Percentiles rank a stretch among this genome's conserved stretches.
These are phyloP conservation scores for Neolecta irregularis DNA, from an alignment of 1,139 yeast genomes.

Conservation along the genomic window DNA sequence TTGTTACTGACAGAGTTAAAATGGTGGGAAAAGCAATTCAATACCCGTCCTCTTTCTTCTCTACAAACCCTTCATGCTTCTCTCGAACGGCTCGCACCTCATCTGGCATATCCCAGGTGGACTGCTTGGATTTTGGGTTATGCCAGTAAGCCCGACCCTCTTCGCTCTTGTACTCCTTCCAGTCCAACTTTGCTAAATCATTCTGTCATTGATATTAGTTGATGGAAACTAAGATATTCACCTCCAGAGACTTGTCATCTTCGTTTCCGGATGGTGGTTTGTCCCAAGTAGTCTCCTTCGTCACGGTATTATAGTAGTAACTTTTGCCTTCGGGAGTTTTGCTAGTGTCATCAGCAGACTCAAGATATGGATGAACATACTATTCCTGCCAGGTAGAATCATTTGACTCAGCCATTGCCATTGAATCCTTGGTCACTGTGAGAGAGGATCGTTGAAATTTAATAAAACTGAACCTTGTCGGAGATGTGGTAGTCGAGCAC, in stretches of 20 bases:
- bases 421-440: too few species aligned
- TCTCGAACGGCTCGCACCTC: slow-evolving; percentile 20
- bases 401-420: too few species aligned
- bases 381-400: too few species aligned
- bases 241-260: too few species aligned
- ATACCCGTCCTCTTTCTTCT: slow-evolving; percentile 10
- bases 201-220: slow-evolving; percentile 12
- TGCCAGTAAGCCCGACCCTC: slow-evolving; percentile 64
- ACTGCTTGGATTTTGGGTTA: slow-evolving; percentile 46
- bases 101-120: slow-evolving; percentile 68
- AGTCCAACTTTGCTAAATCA: slow-evolving; percentile 30
- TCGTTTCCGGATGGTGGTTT: too few species aligned
- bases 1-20: background rate
- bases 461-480: too few species aligned
- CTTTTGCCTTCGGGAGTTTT: slow-evolving; percentile 49
- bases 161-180: slow-evolving; percentile 51
- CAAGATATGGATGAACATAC: too few species aligned
- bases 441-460: too few species aligned
- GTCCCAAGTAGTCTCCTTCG: slow-evolving; percentile 70
- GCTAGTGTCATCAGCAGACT: too few species aligned
- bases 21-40: background rate
- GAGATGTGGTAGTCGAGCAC: too few species aligned
- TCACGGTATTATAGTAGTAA: slow-evolving; percentile 53
- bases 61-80: slow-evolving; percentile 10
- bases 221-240: background rate